These are phyloP conservation scores for Karstenula rhodostoma DNA, from an alignment of 2,329 filamentous ascomycete genomes.

Conservation along the genomic window DNA sequence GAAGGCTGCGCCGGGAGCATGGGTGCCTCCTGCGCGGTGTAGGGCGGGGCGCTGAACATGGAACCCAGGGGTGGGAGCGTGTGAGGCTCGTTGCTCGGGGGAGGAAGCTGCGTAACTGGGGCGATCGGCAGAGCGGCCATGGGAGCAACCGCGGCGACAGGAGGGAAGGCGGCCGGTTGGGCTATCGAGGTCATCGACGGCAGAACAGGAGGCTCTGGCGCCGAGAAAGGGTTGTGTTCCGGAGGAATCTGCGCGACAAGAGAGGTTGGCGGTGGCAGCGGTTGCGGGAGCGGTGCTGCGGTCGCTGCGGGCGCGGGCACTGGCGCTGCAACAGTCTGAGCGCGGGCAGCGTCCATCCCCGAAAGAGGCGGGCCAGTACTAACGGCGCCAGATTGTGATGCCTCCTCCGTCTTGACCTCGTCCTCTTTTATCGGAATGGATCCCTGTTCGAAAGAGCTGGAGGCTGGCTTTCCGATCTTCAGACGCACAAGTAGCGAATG, in stretches of 20 bases:
- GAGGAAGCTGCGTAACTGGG: conserved; percentile 12
- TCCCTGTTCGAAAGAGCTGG: conserved; percentile 11
- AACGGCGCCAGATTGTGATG: background rate
- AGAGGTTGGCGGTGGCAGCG: background rate
- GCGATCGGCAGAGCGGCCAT: conserved; percentile 11
- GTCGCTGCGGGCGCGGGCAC: background rate
- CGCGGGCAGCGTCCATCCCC: conserved; percentile 8
- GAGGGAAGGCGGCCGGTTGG: conserved; percentile 1
- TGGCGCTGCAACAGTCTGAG: background rate
- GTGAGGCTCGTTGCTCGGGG: conserved; percentile 12
- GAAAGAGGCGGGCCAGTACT: conserved; percentile 1
- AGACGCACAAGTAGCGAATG: conserved; percentile 80
- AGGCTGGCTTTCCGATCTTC: conserved; percentile 35
- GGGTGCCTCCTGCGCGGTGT: conserved; percentile 30
- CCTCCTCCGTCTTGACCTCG: background rate
- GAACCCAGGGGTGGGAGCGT: conserved; percentile 22
- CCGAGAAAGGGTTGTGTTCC: background rate
- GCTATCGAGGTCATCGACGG: conserved; percentile 1
- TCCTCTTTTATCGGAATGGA: background rate
- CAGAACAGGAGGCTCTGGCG: background rate
- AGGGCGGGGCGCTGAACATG: conserved; percentile 32
- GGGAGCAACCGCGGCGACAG: background rate
- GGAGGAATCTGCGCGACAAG: background rate
- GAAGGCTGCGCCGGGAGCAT: conserved; percentile 12
- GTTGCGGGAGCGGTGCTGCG: background rate